Evolutionary conservation across 331 rosid species (phyloP).

Genomic region (Pyrus hybrid): DNA sequence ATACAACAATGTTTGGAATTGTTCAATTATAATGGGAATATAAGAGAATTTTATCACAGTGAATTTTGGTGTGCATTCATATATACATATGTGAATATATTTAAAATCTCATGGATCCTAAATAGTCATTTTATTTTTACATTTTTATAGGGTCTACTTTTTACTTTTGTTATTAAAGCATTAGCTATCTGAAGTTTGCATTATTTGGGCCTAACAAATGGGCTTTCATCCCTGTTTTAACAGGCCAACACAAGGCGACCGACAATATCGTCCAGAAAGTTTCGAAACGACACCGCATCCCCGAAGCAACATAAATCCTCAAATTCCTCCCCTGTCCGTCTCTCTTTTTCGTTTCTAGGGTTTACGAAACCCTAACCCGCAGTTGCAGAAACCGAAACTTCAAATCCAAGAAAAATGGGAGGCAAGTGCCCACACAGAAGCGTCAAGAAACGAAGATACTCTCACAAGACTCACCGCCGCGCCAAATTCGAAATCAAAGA

Average conservation of each 20-base stretch:
- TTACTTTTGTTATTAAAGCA: too few species aligned
- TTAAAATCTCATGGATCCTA: too few species aligned
- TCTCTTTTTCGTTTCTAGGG: background rate
- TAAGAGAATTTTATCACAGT: too few species aligned
- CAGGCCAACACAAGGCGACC: background rate
- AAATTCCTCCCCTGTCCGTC: too few species aligned
- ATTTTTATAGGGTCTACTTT: too few species aligned
- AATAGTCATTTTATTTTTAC: too few species aligned
- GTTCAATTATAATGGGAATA: too few species aligned
- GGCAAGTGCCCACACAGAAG: conserved; percentile 92
- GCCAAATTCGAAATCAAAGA: conserved; percentile 63
- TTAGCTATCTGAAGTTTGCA: too few species aligned
- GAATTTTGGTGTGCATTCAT: too few species aligned
- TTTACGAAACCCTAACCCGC: conserved; percentile 5
- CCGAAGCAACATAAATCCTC: background rate
- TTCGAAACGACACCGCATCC: background rate
- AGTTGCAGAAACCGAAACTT: background rate
- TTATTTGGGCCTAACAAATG: background rate
- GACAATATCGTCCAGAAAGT: background rate
- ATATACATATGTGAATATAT: too few species aligned
- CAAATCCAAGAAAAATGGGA: conserved; percentile 46
- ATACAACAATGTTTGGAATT: too few species aligned
- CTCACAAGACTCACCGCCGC: conserved; percentile 74
- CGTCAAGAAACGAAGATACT: conserved; percentile 78
- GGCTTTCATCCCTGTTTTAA: background rate